Percentiles rank a stretch among this genome's conserved stretches.
These are phyloP conservation scores for Galeopsis tetrahit DNA, from an alignment of 257 asterid genomes.

Conservation along the genomic window DNA sequence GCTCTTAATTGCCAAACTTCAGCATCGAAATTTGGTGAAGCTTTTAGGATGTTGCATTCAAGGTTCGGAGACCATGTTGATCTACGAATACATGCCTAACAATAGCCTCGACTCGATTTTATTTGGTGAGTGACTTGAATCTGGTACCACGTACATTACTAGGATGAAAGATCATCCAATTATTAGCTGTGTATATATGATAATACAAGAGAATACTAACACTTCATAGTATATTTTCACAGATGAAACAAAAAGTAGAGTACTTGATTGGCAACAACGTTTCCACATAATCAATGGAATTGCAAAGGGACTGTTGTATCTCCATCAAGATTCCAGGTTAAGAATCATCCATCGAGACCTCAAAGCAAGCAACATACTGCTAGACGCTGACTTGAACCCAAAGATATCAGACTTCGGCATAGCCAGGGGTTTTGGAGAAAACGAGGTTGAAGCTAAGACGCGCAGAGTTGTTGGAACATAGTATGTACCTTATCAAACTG, in stretches of 20 bases:
- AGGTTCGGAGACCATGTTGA: slow-evolving; percentile 23
- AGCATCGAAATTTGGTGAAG: slow-evolving; percentile 27
- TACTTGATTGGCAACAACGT: slow-evolving; percentile 21
- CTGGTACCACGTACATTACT: not conserved
- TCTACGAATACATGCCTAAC: slow-evolving; percentile 30
- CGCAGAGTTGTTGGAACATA: slow-evolving; percentile 25
- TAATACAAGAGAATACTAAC: not conserved
- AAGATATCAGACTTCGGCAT: slow-evolving; percentile 22
- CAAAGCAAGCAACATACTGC: slow-evolving; percentile 19
- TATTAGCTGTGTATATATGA: not conserved
- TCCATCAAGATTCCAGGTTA: slow-evolving; percentile 22
- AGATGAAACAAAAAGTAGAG: not conserved
- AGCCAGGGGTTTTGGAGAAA: slow-evolving; percentile 14
- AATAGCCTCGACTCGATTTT: slow-evolving; percentile 20
- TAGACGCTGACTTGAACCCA: slow-evolving; percentile 20
- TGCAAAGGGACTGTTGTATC: slow-evolving; percentile 21
- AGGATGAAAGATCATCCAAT: no score
- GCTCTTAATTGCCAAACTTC: slow-evolving; percentile 15
- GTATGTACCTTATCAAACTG: not conserved
- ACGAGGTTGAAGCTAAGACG: slow-evolving; percentile 3
- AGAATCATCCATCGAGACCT: slow-evolving; percentile 28
- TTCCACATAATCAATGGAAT: slow-evolving; percentile 23
- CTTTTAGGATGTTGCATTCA: slow-evolving; percentile 28
- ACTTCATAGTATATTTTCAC: not conserved
- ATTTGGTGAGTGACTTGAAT: not conserved